Base-by-base conservation (phyloP, 306 rosid genomes). In the Fragaria nilgerrensis region DNA sequence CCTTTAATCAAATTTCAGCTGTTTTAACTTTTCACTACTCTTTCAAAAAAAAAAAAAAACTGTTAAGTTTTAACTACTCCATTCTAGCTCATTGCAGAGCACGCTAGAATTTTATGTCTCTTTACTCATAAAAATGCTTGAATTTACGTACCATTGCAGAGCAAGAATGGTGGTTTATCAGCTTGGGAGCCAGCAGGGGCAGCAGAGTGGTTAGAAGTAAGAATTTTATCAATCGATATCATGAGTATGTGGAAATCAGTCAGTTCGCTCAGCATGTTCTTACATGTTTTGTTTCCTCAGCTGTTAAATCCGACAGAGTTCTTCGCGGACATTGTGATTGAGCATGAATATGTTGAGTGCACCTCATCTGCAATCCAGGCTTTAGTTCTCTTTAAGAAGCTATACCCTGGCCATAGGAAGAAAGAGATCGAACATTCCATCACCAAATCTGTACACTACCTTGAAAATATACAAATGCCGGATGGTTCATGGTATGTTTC, bases 111-210 rank as follows among this genome's bases (percentile, higher is more conserved):
- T 47, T 45, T 27, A 20, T 22, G 27, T 25, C 13, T 23, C 8
- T 13, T 2, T 6, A n/a, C 20, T 53, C 17, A 39, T 58, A 34
- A 59, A 47, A 70, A 34, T 2, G 17, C 29, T 43, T 11, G 16
- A 43, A 16, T 53, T 34, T n/a, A 12, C 16, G 20, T 14, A 32
- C 15, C 52, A 27, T 34, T 78, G 76, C 58, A 92, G 97, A 86
- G 96, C 78, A 85, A 88, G 71, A 88, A 78, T 10, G 97, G 97
- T 34, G 96, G 97, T 50, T 72, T 90, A 55, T 13, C 92, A 8
- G 92, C 86, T 0, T 92, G 97, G 97, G 94, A 91, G 73, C 90
- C 90, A 14, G 73, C 89, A 52, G 83, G 86, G 62, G 92, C 81
- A 22, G 84, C 81, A 76, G 85, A 87, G 1, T 91, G 93, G 96